Evolutionary conservation across 73 alveolate genomes (phyloP).

Genomic region (Durusdinium trenchii): DNA sequence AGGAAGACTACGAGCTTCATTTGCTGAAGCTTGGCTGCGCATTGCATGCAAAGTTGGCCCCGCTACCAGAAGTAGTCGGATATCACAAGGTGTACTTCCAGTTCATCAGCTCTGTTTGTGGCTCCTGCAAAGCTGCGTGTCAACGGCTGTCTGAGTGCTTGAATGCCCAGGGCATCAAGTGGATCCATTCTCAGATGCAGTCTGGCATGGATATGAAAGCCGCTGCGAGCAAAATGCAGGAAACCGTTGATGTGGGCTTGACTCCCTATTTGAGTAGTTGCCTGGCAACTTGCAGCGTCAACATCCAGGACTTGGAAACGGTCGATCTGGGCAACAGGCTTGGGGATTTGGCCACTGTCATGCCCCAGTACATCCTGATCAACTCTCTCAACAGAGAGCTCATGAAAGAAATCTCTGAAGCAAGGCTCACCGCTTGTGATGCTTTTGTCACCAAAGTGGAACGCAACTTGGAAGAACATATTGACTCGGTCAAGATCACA

Average conservation of each 20-base stretch:
- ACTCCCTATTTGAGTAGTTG: neutral
- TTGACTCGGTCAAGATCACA: neutral
- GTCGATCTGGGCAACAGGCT: neutral
- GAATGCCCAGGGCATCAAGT: too few relatives aligned
- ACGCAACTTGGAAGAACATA: neutral
- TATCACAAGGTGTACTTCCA: too few relatives aligned
- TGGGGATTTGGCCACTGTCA: neutral
- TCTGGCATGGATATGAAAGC: too few relatives aligned
- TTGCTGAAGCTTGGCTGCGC: too few relatives aligned
- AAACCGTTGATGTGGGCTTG: neutral
- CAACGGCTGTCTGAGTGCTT: too few relatives aligned
- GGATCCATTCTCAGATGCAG: too few relatives aligned
- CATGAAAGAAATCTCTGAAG: neutral
- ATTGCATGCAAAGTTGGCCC: too few relatives aligned
- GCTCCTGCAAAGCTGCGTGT: too few relatives aligned
- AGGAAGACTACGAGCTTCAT: too few relatives aligned
- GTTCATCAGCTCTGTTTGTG: too few relatives aligned
- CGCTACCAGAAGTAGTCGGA: too few relatives aligned
- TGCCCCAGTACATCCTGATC: neutral
- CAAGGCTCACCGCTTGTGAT: neutral
- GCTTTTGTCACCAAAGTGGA: neutral
- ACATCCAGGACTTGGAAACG: neutral
- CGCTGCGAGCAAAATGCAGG: too few relatives aligned
- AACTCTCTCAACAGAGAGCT: neutral
- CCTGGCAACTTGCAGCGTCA: neutral